These are phyloP conservation scores for Globisporangium nunn DNA, from an alignment of 352 stramenopile species.

Conservation along the genomic window DNA sequence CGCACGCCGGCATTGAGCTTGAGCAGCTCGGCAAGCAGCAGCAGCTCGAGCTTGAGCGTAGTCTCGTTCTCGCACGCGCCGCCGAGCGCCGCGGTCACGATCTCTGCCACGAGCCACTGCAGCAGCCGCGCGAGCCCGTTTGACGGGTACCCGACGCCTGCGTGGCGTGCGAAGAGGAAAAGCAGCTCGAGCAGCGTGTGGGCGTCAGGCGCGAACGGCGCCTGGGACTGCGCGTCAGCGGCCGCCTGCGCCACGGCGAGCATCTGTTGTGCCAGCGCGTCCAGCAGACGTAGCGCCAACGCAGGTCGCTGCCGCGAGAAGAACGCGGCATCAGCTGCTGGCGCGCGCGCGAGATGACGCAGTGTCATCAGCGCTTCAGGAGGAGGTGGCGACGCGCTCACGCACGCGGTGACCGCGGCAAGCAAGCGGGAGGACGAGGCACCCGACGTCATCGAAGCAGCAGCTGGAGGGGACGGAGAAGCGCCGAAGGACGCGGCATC, in stretches of 20 bases:
- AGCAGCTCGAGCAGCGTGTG: constrained; percentile 44
- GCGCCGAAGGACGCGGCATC: constrained; percentile 24
- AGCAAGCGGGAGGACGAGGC: constrained; percentile 21
- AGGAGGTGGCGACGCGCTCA: constrained; percentile 14
- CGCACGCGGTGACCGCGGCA: constrained; percentile 29
- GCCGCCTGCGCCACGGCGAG: constrained; percentile 17
- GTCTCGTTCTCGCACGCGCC: constrained; percentile 37
- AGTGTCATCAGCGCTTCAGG: constrained; percentile 25
- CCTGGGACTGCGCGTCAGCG: constrained; percentile 18
- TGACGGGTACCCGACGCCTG: constrained; percentile 62
- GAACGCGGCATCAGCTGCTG: constrained; percentile 26
- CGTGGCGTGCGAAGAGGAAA: constrained; percentile 45
- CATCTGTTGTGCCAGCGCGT: constrained; percentile 49
- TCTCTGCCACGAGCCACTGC: constrained; percentile 46
- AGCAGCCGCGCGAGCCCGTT: constrained; percentile 60
- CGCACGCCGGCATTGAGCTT: constrained; percentile 63
- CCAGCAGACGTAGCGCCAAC: constrained; percentile 46
- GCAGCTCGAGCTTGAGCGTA: constrained; percentile 58
- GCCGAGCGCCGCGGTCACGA: constrained; percentile 36
- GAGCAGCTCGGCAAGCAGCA: constrained; percentile 60
- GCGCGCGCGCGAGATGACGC: constrained; percentile 36
- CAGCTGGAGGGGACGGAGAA: not conserved
- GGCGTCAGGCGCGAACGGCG: constrained; percentile 4
- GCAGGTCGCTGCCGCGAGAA: constrained; percentile 39
- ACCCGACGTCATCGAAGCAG: not conserved